A percentile compares a stretch with the other conserved stretches of the same genome.
phyloP scores from a whole-genome alignment of 2,329 filamentous ascomycete genomes.

The Pseudogymnoascus sp. region DNA sequence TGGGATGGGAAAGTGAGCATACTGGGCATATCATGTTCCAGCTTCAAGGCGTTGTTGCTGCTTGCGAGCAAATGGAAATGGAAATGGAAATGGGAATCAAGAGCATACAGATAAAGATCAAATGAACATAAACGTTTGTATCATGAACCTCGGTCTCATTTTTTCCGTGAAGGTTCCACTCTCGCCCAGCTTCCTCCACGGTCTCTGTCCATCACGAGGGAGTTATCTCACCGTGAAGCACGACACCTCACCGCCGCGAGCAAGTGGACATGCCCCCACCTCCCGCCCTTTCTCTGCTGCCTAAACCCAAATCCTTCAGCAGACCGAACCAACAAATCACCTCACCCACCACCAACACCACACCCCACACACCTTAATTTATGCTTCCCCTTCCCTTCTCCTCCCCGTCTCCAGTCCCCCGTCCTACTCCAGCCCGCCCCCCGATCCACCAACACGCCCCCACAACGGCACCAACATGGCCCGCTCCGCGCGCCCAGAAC shows the following conservation, averaged over 20 bases:
- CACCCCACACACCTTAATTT: constrained; percentile 6
- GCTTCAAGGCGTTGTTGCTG: constrained; percentile 1
- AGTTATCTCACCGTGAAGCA: background rate
- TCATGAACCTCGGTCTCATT: background rate
- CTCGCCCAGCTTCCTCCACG: background rate
- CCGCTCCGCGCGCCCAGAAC: background rate
- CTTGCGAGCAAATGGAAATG: background rate
- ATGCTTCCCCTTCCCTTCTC: background rate
- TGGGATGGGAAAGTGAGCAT: constrained; percentile 2
- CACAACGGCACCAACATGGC: background rate
- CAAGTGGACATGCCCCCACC: background rate
- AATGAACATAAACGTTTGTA: background rate
- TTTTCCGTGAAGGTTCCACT: no score
- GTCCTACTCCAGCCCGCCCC: background rate
- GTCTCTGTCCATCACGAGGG: background rate
- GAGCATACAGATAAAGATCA: background rate
- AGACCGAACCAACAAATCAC: background rate
- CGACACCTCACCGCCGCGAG: background rate
- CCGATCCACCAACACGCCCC: background rate
- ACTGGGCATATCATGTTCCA: background rate
- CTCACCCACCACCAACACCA: background rate
- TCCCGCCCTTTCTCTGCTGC: background rate
- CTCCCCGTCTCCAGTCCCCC: no score
- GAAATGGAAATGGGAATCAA: background rate
- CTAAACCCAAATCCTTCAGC: background rate